Conservation (phyloP, 495 filamentous ascomycete genomes). For the Hypoxylon fragiforme region DNA sequence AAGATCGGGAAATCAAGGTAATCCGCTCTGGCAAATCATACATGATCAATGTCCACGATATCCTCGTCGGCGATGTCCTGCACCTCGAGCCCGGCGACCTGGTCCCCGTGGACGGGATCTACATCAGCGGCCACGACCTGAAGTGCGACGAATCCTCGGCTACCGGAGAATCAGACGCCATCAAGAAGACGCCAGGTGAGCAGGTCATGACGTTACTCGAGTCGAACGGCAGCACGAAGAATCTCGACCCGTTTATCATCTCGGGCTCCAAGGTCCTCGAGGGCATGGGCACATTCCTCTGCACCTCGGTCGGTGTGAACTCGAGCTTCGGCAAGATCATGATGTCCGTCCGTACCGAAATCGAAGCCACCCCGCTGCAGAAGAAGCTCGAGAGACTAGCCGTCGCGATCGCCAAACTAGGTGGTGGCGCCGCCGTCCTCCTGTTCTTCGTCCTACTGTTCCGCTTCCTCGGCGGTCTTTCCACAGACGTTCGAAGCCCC, state of each 20-base stretch:
- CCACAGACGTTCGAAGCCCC: constrained; percentile 45
- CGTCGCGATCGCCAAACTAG: constrained; percentile 77
- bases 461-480: constrained; percentile 70
- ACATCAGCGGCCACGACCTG: constrained; percentile 71
- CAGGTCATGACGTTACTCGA: constrained; percentile 68
- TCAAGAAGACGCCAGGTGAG: constrained; percentile 62
- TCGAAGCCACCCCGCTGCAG: constrained; percentile 77
- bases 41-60: constrained; percentile 78
- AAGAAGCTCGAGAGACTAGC: constrained; percentile 75
- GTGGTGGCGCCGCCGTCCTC: constrained; percentile 67
- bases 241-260: constrained; percentile 77
- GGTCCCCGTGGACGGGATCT: constrained; percentile 79
- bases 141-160: constrained; percentile 80
- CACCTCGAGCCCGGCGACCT: constrained; percentile 87
- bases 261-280: constrained; percentile 80
- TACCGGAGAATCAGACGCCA: constrained; percentile 72
- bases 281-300: constrained; percentile 77
- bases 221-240: constrained; percentile 51
- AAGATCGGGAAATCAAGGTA: constrained; percentile 71
- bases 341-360: constrained; percentile 79
- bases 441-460: constrained; percentile 78
- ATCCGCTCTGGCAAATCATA: constrained; percentile 73
- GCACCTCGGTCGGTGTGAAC: constrained; percentile 73
- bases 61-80: constrained; percentile 83
- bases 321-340: constrained; percentile 78